Evolutionary conservation across 768 basidiomycete genomes (phyloP), one percentile per base, ranked within the genome.

Genomic region (Xerocomellus chrysenteron): DNA sequence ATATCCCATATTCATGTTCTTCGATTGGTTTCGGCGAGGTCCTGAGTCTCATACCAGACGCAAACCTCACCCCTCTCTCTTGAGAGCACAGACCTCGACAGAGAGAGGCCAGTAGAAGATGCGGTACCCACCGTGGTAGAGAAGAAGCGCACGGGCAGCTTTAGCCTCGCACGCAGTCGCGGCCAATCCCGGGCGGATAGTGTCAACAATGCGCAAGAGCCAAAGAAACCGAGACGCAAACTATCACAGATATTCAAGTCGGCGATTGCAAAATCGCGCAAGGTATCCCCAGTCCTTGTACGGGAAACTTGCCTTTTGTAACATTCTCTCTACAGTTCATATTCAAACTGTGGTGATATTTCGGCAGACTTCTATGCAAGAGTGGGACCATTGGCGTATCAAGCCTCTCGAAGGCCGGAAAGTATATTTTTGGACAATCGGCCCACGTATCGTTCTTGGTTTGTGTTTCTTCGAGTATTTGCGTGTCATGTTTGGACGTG

Each of bases 401-500:
- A 46, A 21, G 21, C 45, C 28, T 52, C 50, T 53, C 24, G 51
- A 54, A 47, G 40, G 40, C 21, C n/a, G 37, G 42, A 8, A 42
- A 30, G 30, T 5, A 47, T 54, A n/a, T 50, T 55, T 53, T 53
- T 19, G 47, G 60, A 60, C 55, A 47, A 49, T 50, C 42, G 44
- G 54, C 50, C 50, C 55, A 55, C 28, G 32, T 53, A 43, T 59
- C 45, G 40, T 56, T 63, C 57, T 61, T 56, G 51, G 32, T 65
- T 52, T 60, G 52, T 50, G 43, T 59, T 56, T 67, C 44, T 44
- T 58, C 36, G 33, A 52, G 33, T 69, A 67, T 67, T 69, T 67
- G 68, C 42, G 35, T 59, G 52, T 59, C 57, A 59, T 45, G 42
- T 55, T 54, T 40, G 55, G 49, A 47, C 21, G 44, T 52, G 50